phyloP scores from a whole-genome alignment of 805 yeast genomes.

The Wickerhamiella vanderwaltii region DNA sequence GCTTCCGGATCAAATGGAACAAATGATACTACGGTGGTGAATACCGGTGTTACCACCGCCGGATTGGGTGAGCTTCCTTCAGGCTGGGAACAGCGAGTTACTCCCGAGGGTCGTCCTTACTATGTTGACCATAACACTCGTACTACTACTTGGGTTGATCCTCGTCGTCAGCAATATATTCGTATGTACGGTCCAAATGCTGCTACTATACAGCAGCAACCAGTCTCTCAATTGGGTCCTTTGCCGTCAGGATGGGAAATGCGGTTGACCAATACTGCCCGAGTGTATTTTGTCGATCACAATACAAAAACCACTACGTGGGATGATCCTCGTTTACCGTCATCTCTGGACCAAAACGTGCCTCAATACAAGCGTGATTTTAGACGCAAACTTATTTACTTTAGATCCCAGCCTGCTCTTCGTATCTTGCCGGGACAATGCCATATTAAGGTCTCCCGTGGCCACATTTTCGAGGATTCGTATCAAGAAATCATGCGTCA shows the following conservation, averaged over 20 bases:
- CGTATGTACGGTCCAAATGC: conserved; percentile 75
- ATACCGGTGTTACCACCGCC: conserved; percentile 80
- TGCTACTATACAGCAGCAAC: conserved; percentile 94
- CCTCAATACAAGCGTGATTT: conserved; percentile 99
- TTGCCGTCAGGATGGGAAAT: conserved; percentile 99
- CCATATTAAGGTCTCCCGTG: conserved; percentile 94
- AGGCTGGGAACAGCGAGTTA: conserved; percentile 98
- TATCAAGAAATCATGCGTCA: conserved; percentile 98
- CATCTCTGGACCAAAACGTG: conserved; percentile 92
- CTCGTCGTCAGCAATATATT: conserved; percentile 96
- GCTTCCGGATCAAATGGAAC: conserved; percentile 1
- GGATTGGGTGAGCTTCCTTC: conserved; percentile 95
- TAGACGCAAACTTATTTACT: conserved; percentile 91
- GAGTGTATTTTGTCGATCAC: conserved; percentile 98
- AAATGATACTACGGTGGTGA: conserved; percentile 36
- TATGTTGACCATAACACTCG: conserved; percentile 99
- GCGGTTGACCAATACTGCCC: conserved; percentile 96
- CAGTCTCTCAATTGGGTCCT: conserved; percentile 95
- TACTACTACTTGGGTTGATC: conserved; percentile 99
- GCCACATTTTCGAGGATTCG: conserved; percentile 91
- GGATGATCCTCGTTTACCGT: conserved; percentile 99
- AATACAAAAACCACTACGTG: conserved; percentile 98
- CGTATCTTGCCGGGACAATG: conserved; percentile 98
- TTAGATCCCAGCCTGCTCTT: conserved; percentile 95
- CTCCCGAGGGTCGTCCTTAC: conserved; percentile 97